Conservation (phyloP, 2,329 filamentous ascomycete genomes). For the Fusarium odoratissimum region DNA sequence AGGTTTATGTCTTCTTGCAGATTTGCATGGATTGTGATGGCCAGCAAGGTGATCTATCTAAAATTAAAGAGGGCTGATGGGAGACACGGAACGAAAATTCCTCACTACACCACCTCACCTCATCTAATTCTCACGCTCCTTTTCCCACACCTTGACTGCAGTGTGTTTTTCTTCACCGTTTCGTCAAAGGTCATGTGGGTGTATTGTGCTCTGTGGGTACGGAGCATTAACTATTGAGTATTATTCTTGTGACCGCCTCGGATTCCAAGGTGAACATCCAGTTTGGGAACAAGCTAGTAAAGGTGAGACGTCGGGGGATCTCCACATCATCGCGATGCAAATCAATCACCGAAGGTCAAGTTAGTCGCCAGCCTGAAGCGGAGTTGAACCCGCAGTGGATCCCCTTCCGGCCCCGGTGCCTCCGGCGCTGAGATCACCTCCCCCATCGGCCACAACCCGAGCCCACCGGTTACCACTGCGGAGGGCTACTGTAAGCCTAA, state of each 20-base stretch:
- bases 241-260: conserved; percentile 27
- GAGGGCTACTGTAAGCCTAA: neutral
- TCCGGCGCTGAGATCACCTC: conserved; percentile 34
- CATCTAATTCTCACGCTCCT: neutral
- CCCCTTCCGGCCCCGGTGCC: conserved; percentile 36
- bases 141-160: neutral
- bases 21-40: conserved; percentile 8
- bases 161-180: conserved; percentile 25
- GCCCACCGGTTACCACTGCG: conserved; percentile 26
- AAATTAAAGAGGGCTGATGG: conserved; percentile 1
- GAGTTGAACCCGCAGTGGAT: conserved; percentile 37
- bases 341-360: conserved; percentile 40
- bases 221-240: neutral
- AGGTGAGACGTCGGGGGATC: conserved; percentile 32
- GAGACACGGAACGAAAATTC: neutral
- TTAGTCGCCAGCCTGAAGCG: conserved; percentile 37
- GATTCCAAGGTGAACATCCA: conserved; percentile 31
- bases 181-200: conserved; percentile 22
- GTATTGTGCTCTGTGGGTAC: conserved; percentile 19
- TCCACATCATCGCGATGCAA: conserved; percentile 39
- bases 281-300: conserved; percentile 15
- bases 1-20: neutral
- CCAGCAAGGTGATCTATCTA: neutral
- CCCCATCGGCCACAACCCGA: conserved; percentile 46
- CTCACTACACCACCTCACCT: neutral